Evolutionary conservation across 225 moss, liverwort and hornwort species (phyloP), one percentile per base, ranked within the genome.

Genomic region (Physcomitrium patens): DNA sequence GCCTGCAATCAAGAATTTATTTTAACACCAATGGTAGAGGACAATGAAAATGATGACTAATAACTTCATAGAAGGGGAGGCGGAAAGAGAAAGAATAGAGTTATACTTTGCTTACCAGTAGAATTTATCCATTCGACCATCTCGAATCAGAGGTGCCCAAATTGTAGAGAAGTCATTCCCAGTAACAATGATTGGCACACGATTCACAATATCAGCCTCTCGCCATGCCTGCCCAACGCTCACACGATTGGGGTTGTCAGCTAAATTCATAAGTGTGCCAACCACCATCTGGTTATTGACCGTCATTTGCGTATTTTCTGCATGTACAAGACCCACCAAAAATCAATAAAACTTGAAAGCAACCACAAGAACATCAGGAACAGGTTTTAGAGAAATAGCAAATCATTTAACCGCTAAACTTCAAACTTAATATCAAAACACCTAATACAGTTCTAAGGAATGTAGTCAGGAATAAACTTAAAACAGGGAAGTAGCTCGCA

Each of bases 281-380:
- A 99, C 95, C 79, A 99, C 95, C 77, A 99, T 95, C 86, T 99
- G 99, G 72, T 95, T 99, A 83, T 99, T 99, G 5, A 99, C 95
- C 10, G 99, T 99, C 76, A 95, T 90, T 87, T 99, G 99, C 12
- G 99, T 99, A 70, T 99, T 77, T 48, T 88, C 96, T 96, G 78
- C 81, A 76, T 28, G 68, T 45, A 48, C 44, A 58, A 43, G 26
- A 0, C 45, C 69, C 64, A 43, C 17, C n/a, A 70, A 16, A 65
- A 69, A 17, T 42, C 16, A 3, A 14, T 9, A 50, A 13, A 18
- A 31, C 26, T 51, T 7, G 27, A 1, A 52, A 52, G 17, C 44
- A 71, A 42, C 18, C 18, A 54, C 20, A 60, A 66, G 15, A 11
- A 42, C 42, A 56, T 55, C 42, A 16, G 14, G 9, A 50, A 20